A percentile compares a stretch with the other conserved stretches of the same genome.
Conservation (phyloP, 2,329 filamentous ascomycete species). For the Fusarium sp. region DNA sequence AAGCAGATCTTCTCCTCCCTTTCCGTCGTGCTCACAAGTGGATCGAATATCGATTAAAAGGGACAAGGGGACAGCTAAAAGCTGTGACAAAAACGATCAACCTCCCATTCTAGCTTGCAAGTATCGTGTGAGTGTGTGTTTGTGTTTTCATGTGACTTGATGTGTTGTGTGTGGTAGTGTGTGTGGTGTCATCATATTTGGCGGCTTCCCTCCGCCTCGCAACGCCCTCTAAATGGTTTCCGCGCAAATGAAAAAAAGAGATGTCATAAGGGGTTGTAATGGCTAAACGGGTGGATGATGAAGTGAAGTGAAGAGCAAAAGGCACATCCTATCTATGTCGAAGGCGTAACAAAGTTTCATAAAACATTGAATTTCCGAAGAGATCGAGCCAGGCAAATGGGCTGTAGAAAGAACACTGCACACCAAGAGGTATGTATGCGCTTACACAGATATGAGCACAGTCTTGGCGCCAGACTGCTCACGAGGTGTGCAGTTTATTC, state of each 20-base stretch:
- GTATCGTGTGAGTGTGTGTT: neutral
- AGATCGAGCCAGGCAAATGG: constrained; percentile 3
- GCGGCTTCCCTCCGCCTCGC: constrained; percentile 22
- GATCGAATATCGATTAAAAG: constrained; percentile 25
- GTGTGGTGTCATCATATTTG: constrained; percentile 22
- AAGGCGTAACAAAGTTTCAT: constrained; percentile 1
- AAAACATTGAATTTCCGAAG: neutral
- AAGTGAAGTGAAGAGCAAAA: neutral
- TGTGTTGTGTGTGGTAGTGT: neutral
- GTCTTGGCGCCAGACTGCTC: neutral
- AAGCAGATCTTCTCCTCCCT: constrained; percentile 9
- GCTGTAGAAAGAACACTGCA: neutral
- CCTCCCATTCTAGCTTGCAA: constrained; percentile 34
- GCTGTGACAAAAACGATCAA: constrained; percentile 9
- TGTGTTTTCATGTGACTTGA: constrained; percentile 18
- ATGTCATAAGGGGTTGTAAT: constrained; percentile 29
- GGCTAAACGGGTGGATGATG: neutral
- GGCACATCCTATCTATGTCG: constrained; percentile 16
- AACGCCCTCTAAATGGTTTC: constrained; percentile 44
- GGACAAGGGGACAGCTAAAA: constrained; percentile 3
- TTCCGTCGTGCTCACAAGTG: constrained; percentile 9
- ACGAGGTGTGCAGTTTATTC: neutral
- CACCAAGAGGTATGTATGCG: neutral
- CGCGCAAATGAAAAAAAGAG: constrained; percentile 27
- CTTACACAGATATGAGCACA: neutral